These are phyloP conservation scores for Candida yuanshanica DNA, from an alignment of 805 yeast genomes.

Conservation along the genomic window DNA sequence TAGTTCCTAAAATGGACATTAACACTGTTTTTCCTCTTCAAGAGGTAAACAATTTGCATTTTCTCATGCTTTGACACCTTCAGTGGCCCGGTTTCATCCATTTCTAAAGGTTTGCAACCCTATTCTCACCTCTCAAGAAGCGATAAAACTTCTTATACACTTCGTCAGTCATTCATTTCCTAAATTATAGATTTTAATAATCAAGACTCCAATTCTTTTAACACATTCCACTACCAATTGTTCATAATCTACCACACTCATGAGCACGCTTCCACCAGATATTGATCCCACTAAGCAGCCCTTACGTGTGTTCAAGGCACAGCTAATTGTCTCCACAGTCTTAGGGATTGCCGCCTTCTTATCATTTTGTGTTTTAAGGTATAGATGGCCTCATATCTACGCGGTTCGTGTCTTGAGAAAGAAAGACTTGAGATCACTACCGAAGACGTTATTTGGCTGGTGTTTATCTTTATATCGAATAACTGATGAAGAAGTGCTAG, in stretches of 20 bases:
- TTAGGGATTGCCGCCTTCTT: conserved; percentile 67
- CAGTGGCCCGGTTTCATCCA: too few species aligned
- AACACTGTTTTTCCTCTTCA: too few species aligned
- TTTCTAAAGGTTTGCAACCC: too few species aligned
- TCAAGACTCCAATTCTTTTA: neutral
- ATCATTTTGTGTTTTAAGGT: conserved; percentile 64
- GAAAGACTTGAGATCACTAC: conserved; percentile 53
- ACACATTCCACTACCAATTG: neutral
- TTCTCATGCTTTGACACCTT: too few species aligned
- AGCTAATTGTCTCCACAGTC: conserved; percentile 59
- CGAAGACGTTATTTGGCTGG: conserved; percentile 75
- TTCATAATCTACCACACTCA: conserved; percentile 1
- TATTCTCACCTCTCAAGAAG: too few species aligned
- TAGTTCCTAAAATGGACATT: too few species aligned
- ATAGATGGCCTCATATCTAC: conserved; percentile 73
- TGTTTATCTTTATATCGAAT: conserved; percentile 58
- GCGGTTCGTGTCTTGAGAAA: conserved; percentile 61
- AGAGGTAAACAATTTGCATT: too few species aligned
- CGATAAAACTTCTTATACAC: too few species aligned
- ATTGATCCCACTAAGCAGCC: conserved; percentile 26
- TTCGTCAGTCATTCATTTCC: too few species aligned
- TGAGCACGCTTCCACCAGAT: conserved; percentile 26
- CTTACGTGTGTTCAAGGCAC: conserved; percentile 41
- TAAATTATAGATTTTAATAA: too few species aligned
- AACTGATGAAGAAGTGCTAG: conserved; percentile 70